A percentile compares a stretch with the other conserved stretches of the same genome.
These are phyloP conservation scores for Coniella vitis DNA, from an alignment of 2,329 filamentous ascomycete genomes.

Conservation along the genomic window DNA sequence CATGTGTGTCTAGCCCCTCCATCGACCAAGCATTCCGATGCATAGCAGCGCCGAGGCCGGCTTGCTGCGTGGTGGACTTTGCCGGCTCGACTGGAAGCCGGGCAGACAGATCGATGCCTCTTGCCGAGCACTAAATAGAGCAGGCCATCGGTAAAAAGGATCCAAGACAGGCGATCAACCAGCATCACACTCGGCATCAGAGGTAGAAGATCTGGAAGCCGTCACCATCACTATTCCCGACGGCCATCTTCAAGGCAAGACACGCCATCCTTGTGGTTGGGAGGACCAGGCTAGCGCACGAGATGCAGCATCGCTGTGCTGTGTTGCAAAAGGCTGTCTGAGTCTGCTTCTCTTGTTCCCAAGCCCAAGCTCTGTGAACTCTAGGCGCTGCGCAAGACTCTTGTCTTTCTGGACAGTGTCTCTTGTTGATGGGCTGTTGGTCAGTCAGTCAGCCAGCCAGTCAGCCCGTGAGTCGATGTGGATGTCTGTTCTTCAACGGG, in stretches of 20 bases:
- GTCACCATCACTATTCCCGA: neutral
- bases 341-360: neutral
- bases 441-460: neutral
- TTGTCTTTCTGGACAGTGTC: neutral
- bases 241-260: neutral
- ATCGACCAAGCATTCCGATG: neutral
- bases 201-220: neutral
- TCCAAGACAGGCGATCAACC: too few species aligned
- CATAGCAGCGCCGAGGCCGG: neutral
- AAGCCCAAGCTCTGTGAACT: neutral
- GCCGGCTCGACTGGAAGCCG: neutral
- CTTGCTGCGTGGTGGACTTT: neutral
- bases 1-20: neutral
- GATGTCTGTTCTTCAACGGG: too few species aligned
- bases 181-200: neutral
- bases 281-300: slow-evolving; percentile 6
- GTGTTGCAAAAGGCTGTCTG: slow-evolving; percentile 7
- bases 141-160: neutral
- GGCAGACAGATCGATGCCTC: neutral
- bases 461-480: too few species aligned
- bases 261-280: neutral
- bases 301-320: slow-evolving; percentile 10
- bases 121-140: slow-evolving; percentile 4
- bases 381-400: neutral
- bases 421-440: neutral